These are phyloP conservation scores for Microdochium bolleyi DNA, from an alignment of 2,329 filamentous ascomycete species.

Conservation along the genomic window DNA sequence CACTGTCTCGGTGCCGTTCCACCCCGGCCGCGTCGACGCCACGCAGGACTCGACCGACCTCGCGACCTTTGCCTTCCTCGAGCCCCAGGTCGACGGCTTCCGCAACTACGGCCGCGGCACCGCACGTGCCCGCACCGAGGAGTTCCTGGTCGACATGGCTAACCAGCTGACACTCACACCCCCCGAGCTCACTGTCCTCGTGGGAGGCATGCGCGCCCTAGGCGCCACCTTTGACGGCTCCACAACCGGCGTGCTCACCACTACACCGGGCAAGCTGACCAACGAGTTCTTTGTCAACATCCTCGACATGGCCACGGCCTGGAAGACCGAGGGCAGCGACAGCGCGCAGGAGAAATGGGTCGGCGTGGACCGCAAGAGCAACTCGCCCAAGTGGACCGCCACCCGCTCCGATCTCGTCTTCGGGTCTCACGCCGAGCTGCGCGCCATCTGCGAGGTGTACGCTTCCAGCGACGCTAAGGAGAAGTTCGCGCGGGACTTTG, in stretches of 20 bases:
- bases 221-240: constrained; percentile 67
- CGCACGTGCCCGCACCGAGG: constrained; percentile 54
- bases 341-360: constrained; percentile 47
- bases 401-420: constrained; percentile 64
- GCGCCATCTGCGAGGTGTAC: constrained; percentile 64
- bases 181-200: constrained; percentile 62
- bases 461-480: constrained; percentile 48
- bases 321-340: constrained; percentile 46
- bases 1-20: constrained; percentile 59
- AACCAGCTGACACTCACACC: constrained; percentile 62
- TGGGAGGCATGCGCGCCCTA: constrained; percentile 65
- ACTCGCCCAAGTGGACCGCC: constrained; percentile 59
- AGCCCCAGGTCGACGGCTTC: constrained; percentile 69
- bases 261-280: constrained; percentile 58
- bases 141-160: constrained; percentile 64
- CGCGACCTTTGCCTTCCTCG: constrained; percentile 54
- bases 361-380: constrained; percentile 57
- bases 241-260: constrained; percentile 58
- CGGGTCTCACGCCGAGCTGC: constrained; percentile 66
- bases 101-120: constrained; percentile 66
- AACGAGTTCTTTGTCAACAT: constrained; percentile 82
- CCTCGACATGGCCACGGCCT: constrained; percentile 57
- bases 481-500: constrained; percentile 66
- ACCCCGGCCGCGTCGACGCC: constrained; percentile 64
- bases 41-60: constrained; percentile 65